These are phyloP conservation scores for Colletotrichum simmondsii DNA, from an alignment of 2,329 filamentous ascomycete species.

Conservation along the genomic window DNA sequence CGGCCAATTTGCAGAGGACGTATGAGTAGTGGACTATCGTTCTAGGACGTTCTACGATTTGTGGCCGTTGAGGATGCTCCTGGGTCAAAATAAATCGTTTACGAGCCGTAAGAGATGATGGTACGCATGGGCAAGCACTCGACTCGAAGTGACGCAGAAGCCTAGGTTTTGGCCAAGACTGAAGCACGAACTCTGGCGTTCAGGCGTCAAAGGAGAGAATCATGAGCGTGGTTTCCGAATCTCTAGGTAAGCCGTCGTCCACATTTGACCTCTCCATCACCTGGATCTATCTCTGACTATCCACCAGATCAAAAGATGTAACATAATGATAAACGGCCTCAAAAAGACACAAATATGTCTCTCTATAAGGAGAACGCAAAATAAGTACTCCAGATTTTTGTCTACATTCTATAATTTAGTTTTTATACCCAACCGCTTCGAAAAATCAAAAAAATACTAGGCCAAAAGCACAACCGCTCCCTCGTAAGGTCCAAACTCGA, in stretches of 20 bases:
- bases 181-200: not conserved
- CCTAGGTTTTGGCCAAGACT: not conserved
- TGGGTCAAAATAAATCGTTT: not conserved
- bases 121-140: not conserved
- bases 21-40: not conserved
- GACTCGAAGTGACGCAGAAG: not conserved
- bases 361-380: not conserved
- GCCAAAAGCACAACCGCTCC: conserved; percentile 46
- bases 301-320: not conserved
- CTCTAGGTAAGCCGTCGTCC: not conserved
- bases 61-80: not conserved
- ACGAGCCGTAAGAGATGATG: not conserved
- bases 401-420: not conserved
- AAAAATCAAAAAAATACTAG: not conserved
- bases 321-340: too few species aligned
- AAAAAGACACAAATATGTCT: not conserved
- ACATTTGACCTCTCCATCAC: not conserved
- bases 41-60: too few species aligned
- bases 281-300: not conserved
- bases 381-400: not conserved
- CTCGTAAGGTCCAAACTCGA: conserved; percentile 50
- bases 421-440: not conserved
- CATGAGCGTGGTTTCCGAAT: not conserved
- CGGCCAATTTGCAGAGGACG: conserved; percentile 12
- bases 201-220: not conserved